Evolutionary conservation across 495 filamentous ascomycete genomes (phyloP), one percentile per base, ranked within the genome.

Genomic region (Aspergillus mulundensis): DNA sequence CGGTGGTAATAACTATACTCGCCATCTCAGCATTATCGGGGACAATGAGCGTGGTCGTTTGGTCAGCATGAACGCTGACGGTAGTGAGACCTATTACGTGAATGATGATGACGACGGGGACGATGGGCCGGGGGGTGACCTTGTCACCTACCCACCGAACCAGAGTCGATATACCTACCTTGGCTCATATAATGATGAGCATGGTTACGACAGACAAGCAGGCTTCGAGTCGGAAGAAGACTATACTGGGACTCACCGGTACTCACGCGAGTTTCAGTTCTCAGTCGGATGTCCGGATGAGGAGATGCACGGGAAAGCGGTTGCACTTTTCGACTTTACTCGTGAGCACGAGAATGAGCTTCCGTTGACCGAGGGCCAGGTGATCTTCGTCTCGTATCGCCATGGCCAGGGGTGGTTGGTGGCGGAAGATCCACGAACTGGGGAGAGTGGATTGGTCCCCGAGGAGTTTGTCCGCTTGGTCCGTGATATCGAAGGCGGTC

Each of bases 391-490:
- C 39, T 93, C 89, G 10, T 98, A 96, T 66, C 80, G 94, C 28
- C 91, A 97, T 68, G 92, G 92, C 18, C 90, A 96, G 71, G 94
- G 94, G 40, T 98, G 94, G 94, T 78, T 98, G 38, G 94, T 98
- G 21, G 94, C 95, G 3, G 87, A 95, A 71, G 95, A 98, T 63
- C 94, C 94, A n/a, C 89, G 85, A 66, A 96, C 91, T 3, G 90
- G 86, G 4, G 87, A 89, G 67, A 83, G 88, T 57, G 94, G 94
- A 2, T 78, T 98, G 40, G 94, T 98, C 1, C 94, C 94, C 7
- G 94, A 98, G 70, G 91, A 95, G 71, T 98, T 97, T 67, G 94
- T 98, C 50, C 86, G 94, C 7, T 80, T 98, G 21, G 78, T 97
- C 55, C 86, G 91, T 23, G 93, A 97, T 63, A 94, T 97, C 51